Evolutionary conservation across 768 basidiomycete species (phyloP).

Genomic region (Rhodotorula babjevae): DNA sequence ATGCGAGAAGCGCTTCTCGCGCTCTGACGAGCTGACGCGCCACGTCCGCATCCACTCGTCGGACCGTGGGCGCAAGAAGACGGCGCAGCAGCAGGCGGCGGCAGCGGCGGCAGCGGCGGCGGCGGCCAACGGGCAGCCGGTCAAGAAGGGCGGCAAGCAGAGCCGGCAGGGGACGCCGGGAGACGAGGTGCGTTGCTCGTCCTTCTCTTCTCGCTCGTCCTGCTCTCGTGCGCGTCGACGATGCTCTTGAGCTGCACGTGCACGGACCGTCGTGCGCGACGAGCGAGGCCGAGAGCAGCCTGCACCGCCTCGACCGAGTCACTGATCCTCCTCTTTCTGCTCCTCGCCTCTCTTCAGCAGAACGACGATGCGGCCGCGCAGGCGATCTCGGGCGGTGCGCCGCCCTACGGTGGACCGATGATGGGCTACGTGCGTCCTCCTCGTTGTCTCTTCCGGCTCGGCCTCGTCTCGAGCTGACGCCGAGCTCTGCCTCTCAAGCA

Average conservation of each 20-base stretch:
- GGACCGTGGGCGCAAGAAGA: constrained; percentile 37
- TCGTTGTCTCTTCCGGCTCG: rapidly evolving
- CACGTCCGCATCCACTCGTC: constrained; percentile 80
- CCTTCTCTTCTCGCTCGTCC: background rate
- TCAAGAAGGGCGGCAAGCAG: constrained; percentile 10
- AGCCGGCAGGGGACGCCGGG: constrained; percentile 25
- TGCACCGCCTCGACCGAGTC: too few species aligned
- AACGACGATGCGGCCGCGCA: background rate
- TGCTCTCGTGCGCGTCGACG: background rate
- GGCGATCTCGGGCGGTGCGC: background rate
- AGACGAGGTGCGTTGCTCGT: constrained; percentile 23
- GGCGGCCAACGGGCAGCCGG: constrained; percentile 25
- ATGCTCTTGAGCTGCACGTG: too few species aligned
- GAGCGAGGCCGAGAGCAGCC: too few species aligned
- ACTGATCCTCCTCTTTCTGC: background rate
- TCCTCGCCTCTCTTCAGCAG: background rate
- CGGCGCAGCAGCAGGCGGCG: constrained; percentile 36
- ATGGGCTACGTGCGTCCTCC: constrained; percentile 31
- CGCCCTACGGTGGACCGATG: constrained; percentile 27
- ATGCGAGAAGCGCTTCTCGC: constrained; percentile 98
- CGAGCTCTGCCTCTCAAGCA: background rate
- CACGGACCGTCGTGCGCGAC: too few species aligned
- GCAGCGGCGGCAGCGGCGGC: constrained; percentile 53
- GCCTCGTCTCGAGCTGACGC: background rate
- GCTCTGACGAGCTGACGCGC: constrained; percentile 95